Evolutionary conservation across 768 basidiomycete genomes (phyloP).

Genomic region (Crepidotus variabilis): DNA sequence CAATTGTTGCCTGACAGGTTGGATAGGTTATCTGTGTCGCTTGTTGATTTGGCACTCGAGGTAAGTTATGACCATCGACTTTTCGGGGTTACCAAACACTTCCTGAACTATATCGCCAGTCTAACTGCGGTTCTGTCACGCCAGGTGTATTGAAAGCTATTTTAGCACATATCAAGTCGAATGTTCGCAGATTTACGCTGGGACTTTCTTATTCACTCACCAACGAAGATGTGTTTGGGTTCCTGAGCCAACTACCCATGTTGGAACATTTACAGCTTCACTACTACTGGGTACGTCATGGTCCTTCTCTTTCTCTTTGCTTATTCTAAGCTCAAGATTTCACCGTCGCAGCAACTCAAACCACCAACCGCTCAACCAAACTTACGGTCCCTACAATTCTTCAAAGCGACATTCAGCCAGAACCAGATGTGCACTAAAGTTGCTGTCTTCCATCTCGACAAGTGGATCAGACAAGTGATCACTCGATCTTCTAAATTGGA

Average conservation of each 20-base stretch:
- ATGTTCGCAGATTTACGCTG: conserved; percentile 36
- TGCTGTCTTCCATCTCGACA: conserved; percentile 29
- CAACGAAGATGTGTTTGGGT: conserved; percentile 47
- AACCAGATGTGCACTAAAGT: conserved; percentile 12
- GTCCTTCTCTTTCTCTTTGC: not conserved
- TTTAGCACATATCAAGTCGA: conserved; percentile 30
- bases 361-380: conserved; percentile 17
- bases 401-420: conserved; percentile 21
- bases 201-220: conserved; percentile 60
- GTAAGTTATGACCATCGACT: conserved; percentile 26
- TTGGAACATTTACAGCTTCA: conserved; percentile 38
- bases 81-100: not conserved
- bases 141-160: conserved; percentile 52
- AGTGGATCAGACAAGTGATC: conserved; percentile 38
- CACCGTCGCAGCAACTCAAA: conserved; percentile 37
- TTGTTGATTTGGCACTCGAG: conserved; percentile 38
- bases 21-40: conserved; percentile 23
- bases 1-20: conserved; percentile 45
- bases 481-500: conserved; percentile 28
- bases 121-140: conserved; percentile 60
- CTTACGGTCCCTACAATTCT: conserved; percentile 18
- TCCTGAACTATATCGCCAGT: not conserved
- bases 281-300: conserved; percentile 50
- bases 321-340: not conserved
- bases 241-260: conserved; percentile 35